phyloP scores from a whole-genome alignment of 202 grass and related monocot genomes.

The Dendrocalamus latiflorus region DNA sequence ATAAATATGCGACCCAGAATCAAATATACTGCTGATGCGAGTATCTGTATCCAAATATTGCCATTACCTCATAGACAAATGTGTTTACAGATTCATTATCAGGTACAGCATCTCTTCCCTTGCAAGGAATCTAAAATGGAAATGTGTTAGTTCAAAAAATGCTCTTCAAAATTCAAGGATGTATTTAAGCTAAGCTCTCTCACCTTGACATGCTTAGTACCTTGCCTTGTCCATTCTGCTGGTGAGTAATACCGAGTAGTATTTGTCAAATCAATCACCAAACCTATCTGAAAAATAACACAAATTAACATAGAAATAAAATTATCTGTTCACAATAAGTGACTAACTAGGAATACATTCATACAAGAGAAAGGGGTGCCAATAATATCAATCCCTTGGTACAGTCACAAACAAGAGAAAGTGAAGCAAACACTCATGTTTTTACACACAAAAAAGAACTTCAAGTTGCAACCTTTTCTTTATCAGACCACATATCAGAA shows the following conservation, averaged over 20 bases:
- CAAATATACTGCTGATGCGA: background rate
- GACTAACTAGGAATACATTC: background rate
- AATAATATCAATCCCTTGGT: background rate
- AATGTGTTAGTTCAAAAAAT: slow-evolving; percentile 21
- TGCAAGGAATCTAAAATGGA: slow-evolving; percentile 75
- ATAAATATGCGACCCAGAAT: background rate
- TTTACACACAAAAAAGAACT: no score
- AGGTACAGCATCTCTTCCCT: slow-evolving; percentile 87
- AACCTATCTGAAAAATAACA: slow-evolving; percentile 66
- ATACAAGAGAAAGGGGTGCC: background rate
- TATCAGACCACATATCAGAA: no score
- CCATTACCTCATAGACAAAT: slow-evolving; percentile 84
- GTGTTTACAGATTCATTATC: slow-evolving; percentile 85
- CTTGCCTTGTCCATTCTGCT: no score
- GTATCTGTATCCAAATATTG: slow-evolving; percentile 4
- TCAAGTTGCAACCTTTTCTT: no score
- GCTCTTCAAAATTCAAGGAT: background rate
- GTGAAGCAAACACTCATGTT: background rate
- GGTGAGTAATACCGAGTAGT: slow-evolving; percentile 75
- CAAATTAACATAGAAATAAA: background rate
- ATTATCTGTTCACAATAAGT: background rate
- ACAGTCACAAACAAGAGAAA: slow-evolving; percentile 1
- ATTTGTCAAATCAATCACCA: slow-evolving; percentile 99
- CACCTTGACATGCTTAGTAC: slow-evolving; percentile 95
- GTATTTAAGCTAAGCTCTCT: slow-evolving; percentile 28